Base-by-base conservation (phyloP, 192 early-diverging fungal genomes). In the Linnemannia exigua region DNA sequence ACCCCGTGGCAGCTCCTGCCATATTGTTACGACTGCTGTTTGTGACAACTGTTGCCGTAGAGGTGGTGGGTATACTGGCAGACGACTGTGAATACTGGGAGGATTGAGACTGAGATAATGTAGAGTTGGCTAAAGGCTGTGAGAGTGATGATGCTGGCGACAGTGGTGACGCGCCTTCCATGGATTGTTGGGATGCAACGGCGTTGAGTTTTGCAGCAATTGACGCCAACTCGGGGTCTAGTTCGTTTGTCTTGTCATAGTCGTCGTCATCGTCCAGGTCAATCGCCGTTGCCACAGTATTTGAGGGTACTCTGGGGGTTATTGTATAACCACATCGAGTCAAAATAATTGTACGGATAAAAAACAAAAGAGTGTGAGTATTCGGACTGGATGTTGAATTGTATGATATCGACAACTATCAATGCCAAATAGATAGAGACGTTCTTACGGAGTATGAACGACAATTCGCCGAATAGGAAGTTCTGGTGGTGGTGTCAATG, bases 401-500 rank as follows among this genome's bases (percentile, higher is more conserved):
- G 11, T 54, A 8, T 7, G 28, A 11, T 11, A 15, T 3, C 14
- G 58, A 63, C 28, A 25, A 12, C 25, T 25, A 1, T 28, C 20
- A 63, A 63, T 63, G 14, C 25, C 11, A 31, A 12, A 25, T n/a
- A 7, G 28, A 63, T 0, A 63, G 6, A 28, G 11, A 63, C 8
- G 28, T 14, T 63, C 68, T 28, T 78, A 80, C 66, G 69, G 58
- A 35, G 28, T 36, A 4, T 41, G 37, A 5, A 74, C 33, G 8
- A 28, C 28, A 35, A 35, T 44, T 20, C 37, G 66, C 54, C 58
- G 46, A 15, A 17, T 67, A 11, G 74, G 81, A 31, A 48, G 37
- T 52, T 75, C 77, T 72, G 90, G 90, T 41, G 91, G 91, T 22
- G 91, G 91, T 36, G 91, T 91, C 33, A 91, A 72, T 20, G 91